Conservation (phyloP, 2,329 filamentous ascomycete genomes). For the Monosporascus sp. region DNA sequence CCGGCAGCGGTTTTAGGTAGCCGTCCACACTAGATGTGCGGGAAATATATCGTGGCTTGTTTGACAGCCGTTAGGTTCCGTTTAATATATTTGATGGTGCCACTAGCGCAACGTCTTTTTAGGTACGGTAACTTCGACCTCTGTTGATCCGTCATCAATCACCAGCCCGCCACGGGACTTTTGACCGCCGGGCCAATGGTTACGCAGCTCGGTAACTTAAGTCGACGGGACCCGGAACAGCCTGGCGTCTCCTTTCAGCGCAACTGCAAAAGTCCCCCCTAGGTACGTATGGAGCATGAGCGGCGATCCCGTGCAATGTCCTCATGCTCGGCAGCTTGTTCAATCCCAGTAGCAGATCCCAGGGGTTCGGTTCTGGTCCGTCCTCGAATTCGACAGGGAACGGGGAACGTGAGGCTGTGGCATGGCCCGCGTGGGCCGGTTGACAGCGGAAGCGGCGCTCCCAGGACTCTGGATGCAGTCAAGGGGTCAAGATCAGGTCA, state of each 20-base stretch:
- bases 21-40: not conserved
- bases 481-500: not conserved
- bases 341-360: slow-evolving; percentile 18
- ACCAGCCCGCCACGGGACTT: too few relatives aligned
- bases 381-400: not conserved
- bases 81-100: not conserved
- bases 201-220: too few relatives aligned
- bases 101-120: not conserved
- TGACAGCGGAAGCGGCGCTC: not conserved
- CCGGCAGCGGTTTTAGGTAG: not conserved
- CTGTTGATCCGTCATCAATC: too few relatives aligned
- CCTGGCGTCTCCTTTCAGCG: too few relatives aligned
- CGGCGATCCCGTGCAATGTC: too few relatives aligned
- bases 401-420: not conserved
- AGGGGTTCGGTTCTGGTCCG: slow-evolving; percentile 11
- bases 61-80: not conserved
- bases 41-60: not conserved
- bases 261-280: too few relatives aligned
- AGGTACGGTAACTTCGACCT: too few relatives aligned
- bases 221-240: too few relatives aligned
- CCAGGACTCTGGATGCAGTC: not conserved
- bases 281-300: not conserved
- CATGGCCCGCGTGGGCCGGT: not conserved
- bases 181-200: too few relatives aligned
- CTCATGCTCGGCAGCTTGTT: not conserved